Percentiles rank a stretch among this genome's conserved stretches.
phyloP scores from a whole-genome alignment of 768 basidiomycete genomes.

The Trametes cingulata region DNA sequence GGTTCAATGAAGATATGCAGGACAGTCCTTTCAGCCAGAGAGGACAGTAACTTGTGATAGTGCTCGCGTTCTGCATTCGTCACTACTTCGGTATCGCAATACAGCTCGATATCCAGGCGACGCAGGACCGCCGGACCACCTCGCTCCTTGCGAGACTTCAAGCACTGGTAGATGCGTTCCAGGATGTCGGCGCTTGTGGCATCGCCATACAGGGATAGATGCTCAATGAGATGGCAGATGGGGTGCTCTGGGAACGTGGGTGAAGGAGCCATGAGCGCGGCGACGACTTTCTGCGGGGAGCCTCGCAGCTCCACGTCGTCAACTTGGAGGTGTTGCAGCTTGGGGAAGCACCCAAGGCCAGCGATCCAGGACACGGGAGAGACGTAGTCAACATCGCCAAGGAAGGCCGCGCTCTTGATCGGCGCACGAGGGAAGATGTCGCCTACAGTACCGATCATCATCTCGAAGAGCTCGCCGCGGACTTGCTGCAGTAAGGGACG shows the following conservation, averaged over 20 bases:
- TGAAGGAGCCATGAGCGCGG: not conserved
- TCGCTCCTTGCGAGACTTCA: not conserved
- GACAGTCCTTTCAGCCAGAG: not conserved
- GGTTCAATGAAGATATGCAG: no score
- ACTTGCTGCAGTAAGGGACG: not conserved
- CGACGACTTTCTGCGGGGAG: not conserved
- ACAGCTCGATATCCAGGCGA: not conserved
- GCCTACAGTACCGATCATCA: not conserved
- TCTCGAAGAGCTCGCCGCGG: conserved; percentile 1
- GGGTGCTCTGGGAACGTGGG: not conserved
- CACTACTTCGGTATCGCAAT: not conserved
- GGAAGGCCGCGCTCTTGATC: not conserved
- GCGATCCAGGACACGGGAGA: not conserved
- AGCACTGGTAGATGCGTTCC: not conserved
- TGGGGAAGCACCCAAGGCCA: not conserved
- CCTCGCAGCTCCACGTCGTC: not conserved
- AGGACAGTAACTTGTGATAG: not conserved
- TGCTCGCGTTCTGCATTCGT: not conserved
- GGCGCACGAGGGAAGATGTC: not conserved
- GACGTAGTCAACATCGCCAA: not conserved
- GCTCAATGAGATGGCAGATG: not conserved
- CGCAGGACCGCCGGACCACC: not conserved
- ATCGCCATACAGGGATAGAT: not conserved
- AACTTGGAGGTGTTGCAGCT: not conserved
- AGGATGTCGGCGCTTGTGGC: not conserved